Evolutionary conservation across 75 land plant genomes (phyloP), one percentile per base, ranked within the genome.

Genomic region (Adiantum capillusveneris): DNA sequence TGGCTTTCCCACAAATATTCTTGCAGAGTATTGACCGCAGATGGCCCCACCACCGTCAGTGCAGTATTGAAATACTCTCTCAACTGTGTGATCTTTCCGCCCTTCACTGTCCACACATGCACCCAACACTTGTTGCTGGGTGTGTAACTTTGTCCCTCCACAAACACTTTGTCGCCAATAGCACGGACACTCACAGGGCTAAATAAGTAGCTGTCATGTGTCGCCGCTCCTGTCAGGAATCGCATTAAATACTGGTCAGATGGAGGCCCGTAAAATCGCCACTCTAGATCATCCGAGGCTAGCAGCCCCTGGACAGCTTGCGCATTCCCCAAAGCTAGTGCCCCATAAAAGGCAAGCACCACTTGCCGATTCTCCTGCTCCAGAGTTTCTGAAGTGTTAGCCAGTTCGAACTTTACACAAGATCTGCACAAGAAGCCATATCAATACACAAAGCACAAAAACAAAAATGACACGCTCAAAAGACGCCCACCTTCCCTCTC

Each of bases 201-300:
- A n/a, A n/a, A n/a, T n/a, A n/a, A n/a, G n/a, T n/a, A n/a, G n/a
- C n/a, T n/a, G n/a, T n/a, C n/a, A n/a, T n/a, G 22, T 18, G 69
- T 5, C 2, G 60, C 41, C n/a, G 26, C 52, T 24, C 94, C 97
- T 46, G 93, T 91, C 66, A 91, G 83, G 29, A 82, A 29, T 57
- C 76, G 85, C 84, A 82, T 84, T 79, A 91, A 17, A 70, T 75
- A 79, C 73, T 91, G 94, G 71, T 71, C 63, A 13, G 72, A 18
- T n/a, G 85, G 88, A 0, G 97, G 97, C 25, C 97, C 97, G 45
- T 87, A 88, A 80, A 91, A 88, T 82, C 88, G 76, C 97, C 93
- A 91, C 79, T 91, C 97, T 53, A 91, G 74, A 58, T 71, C 74
- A 25, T 26, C 63, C 53, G 62, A 30, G 31, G 64, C 62, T 29